Base-by-base conservation (phyloP, 805 yeast genomes). In the Starmerella khaoyaiensis region DNA sequence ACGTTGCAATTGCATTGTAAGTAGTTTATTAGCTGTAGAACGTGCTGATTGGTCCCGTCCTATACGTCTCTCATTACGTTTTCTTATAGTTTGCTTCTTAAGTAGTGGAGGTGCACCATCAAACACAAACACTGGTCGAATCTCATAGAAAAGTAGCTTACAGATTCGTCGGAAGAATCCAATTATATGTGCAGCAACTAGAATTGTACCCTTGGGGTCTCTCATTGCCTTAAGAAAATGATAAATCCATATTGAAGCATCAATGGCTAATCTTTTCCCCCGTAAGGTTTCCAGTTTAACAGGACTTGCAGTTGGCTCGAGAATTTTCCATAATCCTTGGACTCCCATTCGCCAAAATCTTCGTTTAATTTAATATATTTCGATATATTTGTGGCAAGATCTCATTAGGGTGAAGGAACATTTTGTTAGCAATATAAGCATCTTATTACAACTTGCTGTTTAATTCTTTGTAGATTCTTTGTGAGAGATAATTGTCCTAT, bases 221-320 rank as follows among this genome's bases (percentile, higher is more conserved):
- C 97, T 68, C 17, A 90, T 93, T 1, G 97, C 97, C 56, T 87
- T 90, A 46, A 90, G 63, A 53, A 90, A 90, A 57, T 90, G 99
- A 55, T 90, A 90, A 37, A 90, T 79, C 99, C 99, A 90, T 46
- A 90, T 90, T 2, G 97, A 87, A 1, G 98, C 99, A 64, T 90
- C 99, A 6, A 90, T 87, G 0, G 98, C 98, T 50, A 90, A 63
- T 36, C 69, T 65, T 54, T 77, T 79, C 40, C 84, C 74, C 17
- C 79, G 70, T 24, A 90, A 65, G 0, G 93, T 76, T 55, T 87
- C 97, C 21, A 90, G 66, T 37, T 87, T 68, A 2, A 90, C 94
- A 0, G 99, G 95, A 34, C 79, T 66, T 0, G 97, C 90, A 0
- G 87, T 72, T 0, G 95, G 93, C 5, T 83, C 93, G 2, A 87